phyloP scores from a whole-genome alignment of 345 rosid genomes.

The Syzygium jambos region DNA sequence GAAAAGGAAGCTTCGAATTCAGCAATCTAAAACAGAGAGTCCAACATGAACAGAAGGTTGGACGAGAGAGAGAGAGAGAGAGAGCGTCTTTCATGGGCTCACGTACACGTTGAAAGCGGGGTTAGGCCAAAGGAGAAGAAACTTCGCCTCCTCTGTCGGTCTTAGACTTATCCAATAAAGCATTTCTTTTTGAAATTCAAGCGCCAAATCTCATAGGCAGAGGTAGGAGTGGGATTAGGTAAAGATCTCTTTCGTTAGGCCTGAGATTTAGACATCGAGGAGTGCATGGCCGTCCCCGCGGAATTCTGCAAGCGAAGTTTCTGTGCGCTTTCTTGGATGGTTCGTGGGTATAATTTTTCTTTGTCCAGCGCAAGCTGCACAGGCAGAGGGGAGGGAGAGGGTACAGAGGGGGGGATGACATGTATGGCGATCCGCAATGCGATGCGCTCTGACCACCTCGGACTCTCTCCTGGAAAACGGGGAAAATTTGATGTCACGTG shows the following conservation, averaged over 20 bases:
- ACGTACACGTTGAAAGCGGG: background rate
- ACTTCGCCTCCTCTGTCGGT: background rate
- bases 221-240: background rate
- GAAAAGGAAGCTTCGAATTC: background rate
- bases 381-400: background rate
- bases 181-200: background rate
- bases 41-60: background rate
- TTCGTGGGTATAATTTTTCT: background rate
- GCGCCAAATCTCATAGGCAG: background rate
- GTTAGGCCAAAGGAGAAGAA: background rate
- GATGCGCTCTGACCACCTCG: background rate
- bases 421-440: background rate
- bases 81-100: background rate
- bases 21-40: background rate
- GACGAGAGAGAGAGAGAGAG: background rate
- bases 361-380: background rate
- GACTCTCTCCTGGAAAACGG: background rate
- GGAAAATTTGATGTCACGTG: background rate
- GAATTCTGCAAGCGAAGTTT: background rate
- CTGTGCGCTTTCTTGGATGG: background rate
- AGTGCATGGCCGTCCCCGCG: background rate
- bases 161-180: background rate
- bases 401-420: background rate
- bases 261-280: background rate
- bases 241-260: background rate